A percentile compares a stretch with the other conserved stretches of the same genome.
These are phyloP conservation scores for Kluyveromyces starmeri DNA, from an alignment of 805 yeast species.

Conservation along the genomic window DNA sequence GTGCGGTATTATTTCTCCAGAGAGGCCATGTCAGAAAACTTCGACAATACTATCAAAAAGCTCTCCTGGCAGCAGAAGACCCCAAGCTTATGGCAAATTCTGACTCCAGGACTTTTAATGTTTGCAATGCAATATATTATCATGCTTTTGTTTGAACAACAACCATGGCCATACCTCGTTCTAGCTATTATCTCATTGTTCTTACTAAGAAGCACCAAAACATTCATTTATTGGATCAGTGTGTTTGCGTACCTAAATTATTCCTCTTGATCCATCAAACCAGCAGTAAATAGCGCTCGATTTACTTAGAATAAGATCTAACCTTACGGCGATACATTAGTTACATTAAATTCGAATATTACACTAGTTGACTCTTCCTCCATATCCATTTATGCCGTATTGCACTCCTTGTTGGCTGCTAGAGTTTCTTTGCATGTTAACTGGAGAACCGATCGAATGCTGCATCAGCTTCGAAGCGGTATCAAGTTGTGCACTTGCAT, in stretches of 20 bases:
- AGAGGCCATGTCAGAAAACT: conserved; percentile 31
- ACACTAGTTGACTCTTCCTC: conserved; percentile 15
- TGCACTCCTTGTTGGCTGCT: conserved; percentile 2
- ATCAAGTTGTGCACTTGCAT: conserved; percentile 26
- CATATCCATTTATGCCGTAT: conserved; percentile 10
- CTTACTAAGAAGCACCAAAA: conserved; percentile 9
- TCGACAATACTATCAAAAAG: conserved; percentile 30
- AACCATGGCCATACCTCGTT: conserved; percentile 12
- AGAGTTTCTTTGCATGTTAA: conserved; percentile 5
- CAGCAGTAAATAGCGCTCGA: no score
- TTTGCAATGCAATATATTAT: conserved; percentile 12
- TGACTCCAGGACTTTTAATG: conserved; percentile 9
- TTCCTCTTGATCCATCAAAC: not conserved
- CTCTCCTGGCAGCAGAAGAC: conserved; percentile 19
- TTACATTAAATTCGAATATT: not conserved
- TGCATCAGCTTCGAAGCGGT: conserved; percentile 27
- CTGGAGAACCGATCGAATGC: conserved; percentile 11
- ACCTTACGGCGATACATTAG: not conserved
- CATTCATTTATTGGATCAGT: conserved; percentile 12
- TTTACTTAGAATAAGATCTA: no score
- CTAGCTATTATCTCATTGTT: conserved; percentile 9
- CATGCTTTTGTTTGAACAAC: conserved; percentile 8
- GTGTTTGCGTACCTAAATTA: conserved; percentile 3
- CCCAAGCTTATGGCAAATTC: conserved; percentile 27
- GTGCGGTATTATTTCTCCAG: conserved; percentile 29